Base-by-base conservation (phyloP, 2,329 filamentous ascomycete genomes). In the Fusarium nematophilum region DNA sequence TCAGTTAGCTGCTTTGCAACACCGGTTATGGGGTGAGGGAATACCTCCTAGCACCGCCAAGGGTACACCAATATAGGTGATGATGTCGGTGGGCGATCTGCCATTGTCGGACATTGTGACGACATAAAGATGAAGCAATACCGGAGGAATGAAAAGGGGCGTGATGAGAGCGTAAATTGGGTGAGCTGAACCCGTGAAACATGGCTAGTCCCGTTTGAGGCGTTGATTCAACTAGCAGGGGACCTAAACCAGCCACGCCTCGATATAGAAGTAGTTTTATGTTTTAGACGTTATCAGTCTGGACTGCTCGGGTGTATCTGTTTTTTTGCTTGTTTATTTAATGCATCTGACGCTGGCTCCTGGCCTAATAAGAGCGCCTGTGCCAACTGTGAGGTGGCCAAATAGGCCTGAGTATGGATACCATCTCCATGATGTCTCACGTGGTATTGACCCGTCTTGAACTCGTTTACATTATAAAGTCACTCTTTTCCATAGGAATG, bases 1-100 rank as follows among this genome's bases (percentile, higher is more conserved):
- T 14, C 26, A 37, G n/a, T n/a, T 10, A 29, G 30, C 18, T n/a
- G n/a, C n/a, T n/a, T n/a, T n/a, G n/a, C n/a, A n/a, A n/a, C n/a
- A 27, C 17, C 8, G 13, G 4, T 37, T 15, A 9, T n/a, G 6
- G 6, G 6, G 6, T n/a, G n/a, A n/a, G n/a, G n/a, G n/a, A n/a
- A n/a, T 63, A 72, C 70, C 70, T 36, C 83, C 84, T 3, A 88
- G 72, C 3, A 87, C 79, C 2, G 83, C 85, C 14, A 88, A 75
- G 3, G 86, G 86, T 3, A 88, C 75, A 62, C 82, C 82, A 31
- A 85, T 79, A 53, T 83, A 84, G 18, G 82, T 84, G 70, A 85
- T 84, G 53, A 85, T 80, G 57, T 84, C 79, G 9, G 77, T 74
- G 33, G 79, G 72, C 6, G 72, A 75, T 26, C 55, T 65, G 48